Conservation (phyloP, 768 basidiomycete genomes). For the Vararia minispora region DNA sequence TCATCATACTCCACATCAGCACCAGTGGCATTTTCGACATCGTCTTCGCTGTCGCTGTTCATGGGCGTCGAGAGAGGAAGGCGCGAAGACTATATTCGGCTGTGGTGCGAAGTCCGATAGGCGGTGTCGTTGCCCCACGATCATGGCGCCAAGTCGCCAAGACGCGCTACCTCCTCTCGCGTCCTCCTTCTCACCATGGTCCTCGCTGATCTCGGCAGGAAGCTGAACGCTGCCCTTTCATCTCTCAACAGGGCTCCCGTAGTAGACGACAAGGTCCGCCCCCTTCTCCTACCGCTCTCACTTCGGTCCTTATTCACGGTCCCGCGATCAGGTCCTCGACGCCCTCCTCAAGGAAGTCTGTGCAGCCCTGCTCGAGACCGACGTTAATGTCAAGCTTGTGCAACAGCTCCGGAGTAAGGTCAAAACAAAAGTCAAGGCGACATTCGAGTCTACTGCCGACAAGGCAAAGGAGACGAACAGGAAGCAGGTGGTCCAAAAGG, state of each 20-base stretch:
- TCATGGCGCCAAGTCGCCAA: no score
- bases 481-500: slow-evolving; percentile 89
- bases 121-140: no score
- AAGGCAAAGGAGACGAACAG: slow-evolving; percentile 72
- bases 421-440: slow-evolving; percentile 79
- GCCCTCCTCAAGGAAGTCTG: slow-evolving; percentile 91
- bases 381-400: slow-evolving; percentile 97
- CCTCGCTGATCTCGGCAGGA: slow-evolving; percentile 87
- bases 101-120: no score
- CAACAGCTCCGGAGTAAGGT: slow-evolving; percentile 80
- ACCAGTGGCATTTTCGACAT: slow-evolving; percentile 46
- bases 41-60: slow-evolving; percentile 36
- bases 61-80: slow-evolving; percentile 28
- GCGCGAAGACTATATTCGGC: no score
- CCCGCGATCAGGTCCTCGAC: slow-evolving; percentile 77
- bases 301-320: slow-evolving; percentile 7
- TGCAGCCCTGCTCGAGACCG: slow-evolving; percentile 86
- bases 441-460: slow-evolving; percentile 56
- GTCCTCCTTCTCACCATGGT: slow-evolving; percentile 84
- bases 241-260: slow-evolving; percentile 79
- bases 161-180: no score
- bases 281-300: background rate
- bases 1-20: slow-evolving; percentile 14
- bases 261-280: slow-evolving; percentile 80
- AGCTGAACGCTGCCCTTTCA: slow-evolving; percentile 87